phyloP scores from a whole-genome alignment of 345 rosid genomes.

The Odontarrhena argentea region DNA sequence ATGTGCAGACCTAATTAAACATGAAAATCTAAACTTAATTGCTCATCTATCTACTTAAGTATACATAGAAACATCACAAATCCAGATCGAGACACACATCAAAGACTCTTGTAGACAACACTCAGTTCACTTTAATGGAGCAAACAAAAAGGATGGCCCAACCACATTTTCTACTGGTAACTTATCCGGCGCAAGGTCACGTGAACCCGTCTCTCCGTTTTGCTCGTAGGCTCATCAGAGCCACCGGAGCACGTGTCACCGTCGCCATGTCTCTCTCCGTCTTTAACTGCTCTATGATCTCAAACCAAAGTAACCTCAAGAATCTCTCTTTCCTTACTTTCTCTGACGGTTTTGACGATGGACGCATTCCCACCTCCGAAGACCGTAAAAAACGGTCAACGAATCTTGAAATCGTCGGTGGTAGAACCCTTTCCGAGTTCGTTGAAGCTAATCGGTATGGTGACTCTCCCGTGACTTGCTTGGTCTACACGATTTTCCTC shows the following conservation, averaged over 20 bases:
- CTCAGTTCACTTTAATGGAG: not conserved
- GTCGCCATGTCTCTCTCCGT: constrained; percentile 43
- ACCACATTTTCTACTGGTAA: constrained; percentile 54
- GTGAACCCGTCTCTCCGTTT: constrained; percentile 63
- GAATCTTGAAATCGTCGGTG: constrained; percentile 27
- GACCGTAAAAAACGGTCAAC: constrained; percentile 22
- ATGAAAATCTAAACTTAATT: too few relatives aligned
- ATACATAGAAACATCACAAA: too few relatives aligned
- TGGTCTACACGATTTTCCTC: constrained; percentile 42
- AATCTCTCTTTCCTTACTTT: constrained; percentile 52
- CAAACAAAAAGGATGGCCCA: constrained; percentile 4
- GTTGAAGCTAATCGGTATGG: constrained; percentile 25
- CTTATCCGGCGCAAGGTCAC: constrained; percentile 66
- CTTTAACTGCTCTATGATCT: constrained; percentile 39
- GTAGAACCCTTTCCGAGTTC: not conserved
- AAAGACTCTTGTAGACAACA: too few relatives aligned
- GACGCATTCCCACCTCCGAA: constrained; percentile 35
- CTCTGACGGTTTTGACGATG: constrained; percentile 65
- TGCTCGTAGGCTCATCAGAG: constrained; percentile 49
- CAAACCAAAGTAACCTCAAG: constrained; percentile 27
- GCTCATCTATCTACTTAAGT: too few relatives aligned
- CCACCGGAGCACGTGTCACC: constrained; percentile 49
- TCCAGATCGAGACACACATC: too few relatives aligned
- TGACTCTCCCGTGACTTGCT: constrained; percentile 27
- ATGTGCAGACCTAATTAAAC: too few relatives aligned